phyloP scores from a whole-genome alignment of 306 rosid species.

The Ziziphus jujuba region DNA sequence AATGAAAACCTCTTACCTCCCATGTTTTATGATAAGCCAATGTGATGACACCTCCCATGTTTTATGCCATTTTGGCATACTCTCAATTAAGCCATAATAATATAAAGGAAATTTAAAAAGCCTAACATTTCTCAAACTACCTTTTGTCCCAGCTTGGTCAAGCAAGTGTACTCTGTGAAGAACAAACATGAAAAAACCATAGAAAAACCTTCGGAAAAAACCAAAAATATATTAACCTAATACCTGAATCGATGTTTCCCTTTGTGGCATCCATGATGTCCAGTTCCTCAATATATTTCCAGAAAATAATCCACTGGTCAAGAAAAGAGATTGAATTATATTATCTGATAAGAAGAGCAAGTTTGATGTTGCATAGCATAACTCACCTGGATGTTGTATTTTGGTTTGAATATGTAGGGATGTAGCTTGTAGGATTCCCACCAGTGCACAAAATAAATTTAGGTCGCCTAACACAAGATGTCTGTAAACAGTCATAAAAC shows the following conservation, averaged over 20 bases:
- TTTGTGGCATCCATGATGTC: slow-evolving; percentile 76
- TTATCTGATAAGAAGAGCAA: not conserved
- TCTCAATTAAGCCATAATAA: too few species aligned
- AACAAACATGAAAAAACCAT: too few species aligned
- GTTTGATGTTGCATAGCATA: slow-evolving; percentile 18
- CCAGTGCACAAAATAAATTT: slow-evolving; percentile 96
- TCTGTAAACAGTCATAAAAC: slow-evolving; percentile 42
- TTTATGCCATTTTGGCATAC: too few species aligned
- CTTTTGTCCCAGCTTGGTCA: too few species aligned
- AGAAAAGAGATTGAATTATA: slow-evolving; percentile 25
- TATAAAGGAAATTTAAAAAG: too few species aligned
- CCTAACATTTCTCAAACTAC: too few species aligned
- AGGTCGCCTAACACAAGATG: slow-evolving; percentile 87
- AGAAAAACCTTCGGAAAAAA: not conserved
- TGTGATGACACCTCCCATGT: too few species aligned
- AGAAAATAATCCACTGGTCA: slow-evolving; percentile 69
- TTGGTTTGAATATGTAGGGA: slow-evolving; percentile 81
- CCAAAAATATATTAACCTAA: not conserved
- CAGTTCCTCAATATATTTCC: slow-evolving; percentile 84
- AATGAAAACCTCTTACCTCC: too few species aligned
- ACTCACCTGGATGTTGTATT: slow-evolving; percentile 58
- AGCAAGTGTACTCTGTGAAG: too few species aligned
- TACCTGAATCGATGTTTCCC: slow-evolving; percentile 79
- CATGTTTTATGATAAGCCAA: too few species aligned
- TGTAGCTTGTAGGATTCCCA: slow-evolving; percentile 67